Conservation (phyloP, 2,329 filamentous ascomycete species). For the Aspergillus sp. region DNA sequence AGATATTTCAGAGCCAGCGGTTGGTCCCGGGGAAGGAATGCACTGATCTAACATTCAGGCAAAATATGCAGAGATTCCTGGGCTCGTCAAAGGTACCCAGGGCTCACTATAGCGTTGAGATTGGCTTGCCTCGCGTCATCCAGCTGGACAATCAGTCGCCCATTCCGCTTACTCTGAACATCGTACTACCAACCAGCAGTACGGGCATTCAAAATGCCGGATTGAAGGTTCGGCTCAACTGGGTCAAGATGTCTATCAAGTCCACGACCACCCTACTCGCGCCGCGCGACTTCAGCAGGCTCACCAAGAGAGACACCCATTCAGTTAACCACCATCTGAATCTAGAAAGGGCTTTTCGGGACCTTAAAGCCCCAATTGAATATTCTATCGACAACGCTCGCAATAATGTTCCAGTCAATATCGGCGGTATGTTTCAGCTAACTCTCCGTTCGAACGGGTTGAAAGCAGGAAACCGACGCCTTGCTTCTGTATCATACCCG, state of each 20-base stretch:
- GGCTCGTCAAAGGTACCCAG: slow-evolving; percentile 27
- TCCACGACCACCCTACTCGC: slow-evolving; percentile 7
- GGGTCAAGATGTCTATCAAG: slow-evolving; percentile 8
- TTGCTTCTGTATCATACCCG: not conserved
- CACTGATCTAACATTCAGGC: slow-evolving; percentile 24
- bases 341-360: slow-evolving; percentile 4
- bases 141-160: slow-evolving; percentile 10
- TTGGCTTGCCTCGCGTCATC: slow-evolving; percentile 22
- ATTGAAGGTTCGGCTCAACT: slow-evolving; percentile 9
- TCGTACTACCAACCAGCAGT: slow-evolving; percentile 9
- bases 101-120: slow-evolving; percentile 19
- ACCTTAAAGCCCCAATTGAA: slow-evolving; percentile 6
- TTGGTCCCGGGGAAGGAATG: slow-evolving; percentile 27
- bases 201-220: slow-evolving; percentile 7
- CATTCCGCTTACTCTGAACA: slow-evolving; percentile 8
- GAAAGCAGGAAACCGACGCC: not conserved
- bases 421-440: slow-evolving; percentile 12
- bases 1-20: slow-evolving; percentile 11
- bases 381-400: slow-evolving; percentile 3
- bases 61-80: slow-evolving; percentile 29
- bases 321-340: slow-evolving; percentile 1
- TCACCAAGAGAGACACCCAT: not conserved
- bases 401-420: slow-evolving; percentile 6
- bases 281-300: slow-evolving; percentile 2
- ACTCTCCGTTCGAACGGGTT: slow-evolving; percentile 7